Conservation (phyloP, 1,284 basidiomycete species). For the Trichosporon asahii region DNA sequence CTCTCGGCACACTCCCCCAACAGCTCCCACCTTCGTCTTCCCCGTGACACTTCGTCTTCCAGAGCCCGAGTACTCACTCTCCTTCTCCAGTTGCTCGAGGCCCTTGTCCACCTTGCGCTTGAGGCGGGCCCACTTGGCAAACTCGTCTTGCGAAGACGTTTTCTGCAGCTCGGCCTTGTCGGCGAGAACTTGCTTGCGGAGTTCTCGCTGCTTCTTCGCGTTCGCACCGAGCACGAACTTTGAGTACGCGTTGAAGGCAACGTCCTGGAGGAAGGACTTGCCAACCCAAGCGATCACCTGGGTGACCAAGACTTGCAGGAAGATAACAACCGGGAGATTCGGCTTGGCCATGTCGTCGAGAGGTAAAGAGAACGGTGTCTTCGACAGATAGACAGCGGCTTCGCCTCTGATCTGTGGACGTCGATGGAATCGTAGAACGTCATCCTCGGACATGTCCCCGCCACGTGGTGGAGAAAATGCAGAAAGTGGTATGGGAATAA, state of each 20-base stretch:
- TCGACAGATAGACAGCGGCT: not conserved
- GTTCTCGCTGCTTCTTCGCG: constrained; percentile 60
- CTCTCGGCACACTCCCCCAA: not conserved
- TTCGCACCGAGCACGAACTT: constrained; percentile 61
- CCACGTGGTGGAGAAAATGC: not conserved
- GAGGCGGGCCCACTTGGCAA: constrained; percentile 97
- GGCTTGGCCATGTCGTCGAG: constrained; percentile 24
- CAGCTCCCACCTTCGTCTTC: not conserved
- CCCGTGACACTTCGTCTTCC: too few species aligned
- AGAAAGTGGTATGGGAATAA: not conserved
- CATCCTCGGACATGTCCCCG: not conserved
- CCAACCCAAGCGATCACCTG: constrained; percentile 85
- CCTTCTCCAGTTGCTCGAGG: constrained; percentile 84
- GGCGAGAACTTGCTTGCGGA: constrained; percentile 72
- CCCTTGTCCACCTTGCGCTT: constrained; percentile 87
- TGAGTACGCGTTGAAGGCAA: constrained; percentile 68
- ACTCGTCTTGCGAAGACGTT: constrained; percentile 94
- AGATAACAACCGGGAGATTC: constrained; percentile 70
- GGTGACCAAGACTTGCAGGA: constrained; percentile 72
- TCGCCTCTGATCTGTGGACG: not conserved
- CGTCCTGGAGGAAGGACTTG: constrained; percentile 70
- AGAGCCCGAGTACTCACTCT: constrained; percentile 63
- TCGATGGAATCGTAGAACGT: not conserved
- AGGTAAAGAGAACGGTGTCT: not conserved
- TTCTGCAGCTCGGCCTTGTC: constrained; percentile 81